Evolutionary conservation across 2,329 filamentous ascomycete species (phyloP), one percentile per base, ranked within the genome.

Genomic region (Trichophyton benhamiae): DNA sequence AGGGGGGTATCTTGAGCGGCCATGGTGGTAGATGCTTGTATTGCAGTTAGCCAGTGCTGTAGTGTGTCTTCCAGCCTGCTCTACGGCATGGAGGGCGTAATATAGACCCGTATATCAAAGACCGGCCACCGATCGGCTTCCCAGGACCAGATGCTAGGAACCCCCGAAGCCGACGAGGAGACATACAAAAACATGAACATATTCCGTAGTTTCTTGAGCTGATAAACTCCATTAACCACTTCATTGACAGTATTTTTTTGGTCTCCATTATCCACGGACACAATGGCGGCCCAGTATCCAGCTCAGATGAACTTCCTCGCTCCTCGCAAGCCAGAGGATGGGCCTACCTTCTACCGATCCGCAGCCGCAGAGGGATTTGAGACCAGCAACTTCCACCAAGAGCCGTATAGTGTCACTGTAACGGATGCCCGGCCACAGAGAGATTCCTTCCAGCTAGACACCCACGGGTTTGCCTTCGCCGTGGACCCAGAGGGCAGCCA

Each of bases 401-500:
- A 33, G 27, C 27, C 25, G 27, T 27, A 57, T 27, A 15, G 30
- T 2, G 52, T 57, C 27, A 57, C 15, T n/a, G 36, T 57, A 9
- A n/a, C 25, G 7, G 52, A 57, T 17, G 52, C 15, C 11, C 52
- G 25, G 13, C 52, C 52, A 33, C 27, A 57, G 25, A n/a, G 36
- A 13, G 27, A 33, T 36, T 1, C 20, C 11, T 57, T 57, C 36
- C 27, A 57, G 27, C 52, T 57, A n/a, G 52, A 57, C 52, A 57
- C 52, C 22, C 52, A 57, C 30, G 52, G 52, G 11, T 57, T 57
- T 9, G 52, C 64, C 67, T 57, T 33, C 9, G 27, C 27, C 52
- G 52, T 33, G 7, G 52, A 57, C 27, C 52, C 36, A 67, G 33
- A 68, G 73, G 3, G 91, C 91, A 48, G 44, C 44, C 44, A 9